Evolutionary conservation across 331 rosid species (phyloP).

Genomic region (Quercus lobata): DNA sequence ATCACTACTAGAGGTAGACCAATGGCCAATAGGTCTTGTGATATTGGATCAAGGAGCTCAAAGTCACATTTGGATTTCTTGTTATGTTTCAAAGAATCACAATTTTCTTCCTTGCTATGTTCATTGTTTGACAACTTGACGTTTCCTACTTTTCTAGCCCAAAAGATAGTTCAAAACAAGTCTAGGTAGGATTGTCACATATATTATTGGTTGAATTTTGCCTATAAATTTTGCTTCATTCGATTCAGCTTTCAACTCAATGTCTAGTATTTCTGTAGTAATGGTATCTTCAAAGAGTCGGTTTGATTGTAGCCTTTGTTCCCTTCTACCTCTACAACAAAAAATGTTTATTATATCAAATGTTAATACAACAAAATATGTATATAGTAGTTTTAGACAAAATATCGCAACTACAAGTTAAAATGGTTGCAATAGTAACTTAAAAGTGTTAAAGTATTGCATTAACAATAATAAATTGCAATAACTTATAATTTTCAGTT

Average conservation of each 20-base stretch:
- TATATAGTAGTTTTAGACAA: no score
- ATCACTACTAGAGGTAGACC: no score
- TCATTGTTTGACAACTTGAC: not conserved
- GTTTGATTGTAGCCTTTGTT: slow-evolving; percentile 28
- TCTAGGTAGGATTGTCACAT: not conserved
- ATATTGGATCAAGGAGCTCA: not conserved
- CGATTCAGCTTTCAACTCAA: not conserved
- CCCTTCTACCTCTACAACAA: not conserved
- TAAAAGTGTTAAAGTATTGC: no score
- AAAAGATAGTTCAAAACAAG: not conserved
- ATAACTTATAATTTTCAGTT: no score
- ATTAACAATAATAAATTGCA: no score
- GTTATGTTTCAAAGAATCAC: not conserved
- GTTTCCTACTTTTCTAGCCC: not conserved
- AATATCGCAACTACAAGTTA: no score
- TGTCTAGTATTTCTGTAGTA: not conserved
- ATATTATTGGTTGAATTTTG: not conserved
- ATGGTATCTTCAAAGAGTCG: slow-evolving; percentile 39
- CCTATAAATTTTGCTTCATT: not conserved
- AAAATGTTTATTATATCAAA: no score
- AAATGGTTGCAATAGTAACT: no score
- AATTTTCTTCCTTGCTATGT: not conserved
- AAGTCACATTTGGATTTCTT: not conserved
- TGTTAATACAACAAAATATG: no score
- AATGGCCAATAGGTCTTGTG: no score